phyloP scores from a whole-genome alignment of 257 asterid species.

The Cordia subcordata region DNA sequence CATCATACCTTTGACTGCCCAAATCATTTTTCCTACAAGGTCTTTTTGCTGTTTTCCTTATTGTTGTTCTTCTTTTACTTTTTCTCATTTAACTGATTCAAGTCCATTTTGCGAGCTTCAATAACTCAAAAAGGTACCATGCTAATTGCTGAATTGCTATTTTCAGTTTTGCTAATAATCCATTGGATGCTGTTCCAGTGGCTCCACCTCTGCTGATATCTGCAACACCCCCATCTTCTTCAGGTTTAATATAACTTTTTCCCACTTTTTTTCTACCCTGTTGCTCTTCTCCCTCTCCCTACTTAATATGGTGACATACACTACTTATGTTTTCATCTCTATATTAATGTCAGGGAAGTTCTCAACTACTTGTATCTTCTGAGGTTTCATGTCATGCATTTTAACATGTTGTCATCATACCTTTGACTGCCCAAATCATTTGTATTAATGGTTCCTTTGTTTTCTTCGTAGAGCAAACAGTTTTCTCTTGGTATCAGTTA shows the following conservation, averaged over 20 bases:
- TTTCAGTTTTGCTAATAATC: constrained; percentile 66
- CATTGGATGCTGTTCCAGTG: constrained; percentile 40
- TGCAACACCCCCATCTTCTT: constrained; percentile 45
- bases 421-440: background rate
- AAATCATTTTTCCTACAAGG: constrained; percentile 58
- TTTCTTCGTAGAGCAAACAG: too few species aligned
- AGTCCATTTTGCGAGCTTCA: background rate
- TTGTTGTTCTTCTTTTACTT: constrained; percentile 1
- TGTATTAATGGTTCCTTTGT: too few species aligned
- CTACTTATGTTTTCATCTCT: too few species aligned
- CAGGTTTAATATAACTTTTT: constrained; percentile 30
- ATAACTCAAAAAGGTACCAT: background rate
- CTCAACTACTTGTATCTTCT: background rate
- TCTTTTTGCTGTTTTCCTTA: constrained; percentile 13
- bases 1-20: background rate
- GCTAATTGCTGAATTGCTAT: constrained; percentile 22
- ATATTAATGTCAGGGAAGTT: too few species aligned
- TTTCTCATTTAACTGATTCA: constrained; percentile 9
- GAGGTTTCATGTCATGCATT: too few species aligned
- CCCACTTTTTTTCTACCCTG: background rate
- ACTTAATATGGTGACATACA: background rate
- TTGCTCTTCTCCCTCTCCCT: background rate
- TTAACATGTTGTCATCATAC: background rate
- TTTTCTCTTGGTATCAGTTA: too few species aligned
- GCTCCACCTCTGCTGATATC: constrained; percentile 69